Evolutionary conservation across 441 rosid species (phyloP), one percentile per base, ranked within the genome.

Genomic region (Euphorbia schlechtendalii): DNA sequence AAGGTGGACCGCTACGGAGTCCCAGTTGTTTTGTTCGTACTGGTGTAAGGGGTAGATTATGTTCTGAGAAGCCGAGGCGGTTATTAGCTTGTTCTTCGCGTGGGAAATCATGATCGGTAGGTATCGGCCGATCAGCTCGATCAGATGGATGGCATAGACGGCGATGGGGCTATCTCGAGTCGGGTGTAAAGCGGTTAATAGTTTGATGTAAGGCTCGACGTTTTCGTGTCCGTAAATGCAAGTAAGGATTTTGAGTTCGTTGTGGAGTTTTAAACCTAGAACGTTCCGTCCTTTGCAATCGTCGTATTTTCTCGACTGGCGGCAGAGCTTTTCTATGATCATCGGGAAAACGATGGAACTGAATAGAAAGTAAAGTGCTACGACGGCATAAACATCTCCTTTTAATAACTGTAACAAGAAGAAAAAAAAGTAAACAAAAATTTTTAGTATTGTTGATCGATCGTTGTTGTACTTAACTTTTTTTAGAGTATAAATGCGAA

Each of bases 221-320:
- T 85, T 79, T n/a, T 69, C 76, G 4, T 84, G 81, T 56, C 76
- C 72, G 61, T 85, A 82, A 60, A 91, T 77, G 61, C 92, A 85
- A 0, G 82, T 55, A 4, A 88, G 70, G 27, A 88, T 54, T 45
- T 68, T 72, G 4, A 83, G 72, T 73, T 73, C 86, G 0, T 53
- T 45, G 9, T 13, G 4, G 0, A 49, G 64, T 28, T 67, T 67
- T 21, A 58, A 15, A 21, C 8, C 20, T 72, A 72, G 67, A 10
- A 88, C 41, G 68, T 79, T 83, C 64, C 82, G 74, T 38, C 69
- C 70, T 62, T 74, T 61, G 74, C 79, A 81, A 61, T 76, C 78
- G 30, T 75, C 76, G 56, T 82, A 82, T 69, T 74, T 74, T 53
- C 76, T 77, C 0, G 87, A 81, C 1, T 86, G 82, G 27, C 82